Conservation (phyloP, 192 early-diverging fungal species). For the Geosiphon pyriformis region DNA sequence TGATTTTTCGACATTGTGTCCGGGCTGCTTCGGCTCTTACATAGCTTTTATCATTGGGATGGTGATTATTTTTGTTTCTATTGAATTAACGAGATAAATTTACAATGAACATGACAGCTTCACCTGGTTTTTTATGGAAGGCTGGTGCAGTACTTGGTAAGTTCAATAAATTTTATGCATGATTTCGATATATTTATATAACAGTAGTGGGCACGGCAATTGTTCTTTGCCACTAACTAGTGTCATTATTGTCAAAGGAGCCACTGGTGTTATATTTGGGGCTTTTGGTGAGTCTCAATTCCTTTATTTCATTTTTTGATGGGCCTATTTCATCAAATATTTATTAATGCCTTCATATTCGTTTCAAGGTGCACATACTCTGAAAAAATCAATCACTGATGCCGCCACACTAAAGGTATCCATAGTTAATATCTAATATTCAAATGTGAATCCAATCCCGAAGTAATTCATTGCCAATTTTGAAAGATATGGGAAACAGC, state of each 20-base stretch:
- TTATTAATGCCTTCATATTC: too few relatives aligned
- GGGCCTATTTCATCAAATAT: too few relatives aligned
- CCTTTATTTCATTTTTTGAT: slow-evolving; percentile 27
- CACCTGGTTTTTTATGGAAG: slow-evolving; percentile 9
- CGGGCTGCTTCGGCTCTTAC: too few relatives aligned
- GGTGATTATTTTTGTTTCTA: too few relatives aligned
- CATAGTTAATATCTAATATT: background rate
- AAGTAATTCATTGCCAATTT: background rate
- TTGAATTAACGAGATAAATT: too few relatives aligned
- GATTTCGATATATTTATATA: too few relatives aligned
- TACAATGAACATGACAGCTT: too few relatives aligned
- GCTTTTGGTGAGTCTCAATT: slow-evolving; percentile 38
- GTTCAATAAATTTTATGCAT: background rate
- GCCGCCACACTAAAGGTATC: slow-evolving; percentile 3
- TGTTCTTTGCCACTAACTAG: background rate
- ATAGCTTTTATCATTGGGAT: too few relatives aligned
- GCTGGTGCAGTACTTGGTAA: slow-evolving; percentile 26
- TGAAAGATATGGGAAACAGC: slow-evolving; percentile 43
- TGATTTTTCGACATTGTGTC: too few relatives aligned
- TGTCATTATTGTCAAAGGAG: slow-evolving; percentile 28
- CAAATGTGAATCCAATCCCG: background rate
- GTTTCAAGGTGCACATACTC: slow-evolving; percentile 18
- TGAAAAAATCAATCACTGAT: background rate
- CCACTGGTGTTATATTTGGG: slow-evolving; percentile 45
- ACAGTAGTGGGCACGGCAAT: too few relatives aligned